phyloP scores from a whole-genome alignment of 805 yeast genomes.

The Ogataea degrootiae region DNA sequence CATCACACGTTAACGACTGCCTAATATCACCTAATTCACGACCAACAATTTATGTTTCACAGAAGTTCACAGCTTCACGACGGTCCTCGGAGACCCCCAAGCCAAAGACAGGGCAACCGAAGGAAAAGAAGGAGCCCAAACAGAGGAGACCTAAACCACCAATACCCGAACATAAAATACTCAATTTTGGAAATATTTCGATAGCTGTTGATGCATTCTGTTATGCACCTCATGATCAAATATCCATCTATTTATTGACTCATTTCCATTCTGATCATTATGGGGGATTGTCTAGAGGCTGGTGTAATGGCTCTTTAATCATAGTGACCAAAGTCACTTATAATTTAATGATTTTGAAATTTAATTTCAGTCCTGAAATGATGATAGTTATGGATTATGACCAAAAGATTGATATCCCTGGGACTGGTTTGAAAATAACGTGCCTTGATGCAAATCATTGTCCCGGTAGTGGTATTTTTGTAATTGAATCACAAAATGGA shows the following conservation, averaged over 20 bases:
- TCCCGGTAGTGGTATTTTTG: conserved; percentile 86
- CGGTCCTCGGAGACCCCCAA: neutral
- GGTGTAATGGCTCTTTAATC: conserved; percentile 63
- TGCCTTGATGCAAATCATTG: conserved; percentile 90
- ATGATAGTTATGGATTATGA: conserved; percentile 37
- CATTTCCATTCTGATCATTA: conserved; percentile 97
- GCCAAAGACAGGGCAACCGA: neutral
- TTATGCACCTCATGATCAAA: conserved; percentile 40
- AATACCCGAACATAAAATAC: conserved; percentile 52
- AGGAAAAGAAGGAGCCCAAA: neutral
- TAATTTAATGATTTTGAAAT: conserved; percentile 46
- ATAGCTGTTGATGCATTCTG: conserved; percentile 67
- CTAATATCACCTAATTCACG: conserved; percentile 24
- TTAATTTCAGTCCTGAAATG: conserved; percentile 45
- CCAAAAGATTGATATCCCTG: conserved; percentile 33
- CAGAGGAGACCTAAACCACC: conserved; percentile 28
- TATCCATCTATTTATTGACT: conserved; percentile 55
- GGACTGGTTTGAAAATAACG: conserved; percentile 47
- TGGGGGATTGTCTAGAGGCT: conserved; percentile 72
- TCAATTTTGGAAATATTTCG: conserved; percentile 36
- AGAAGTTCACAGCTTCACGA: neutral
- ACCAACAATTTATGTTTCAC: neutral
- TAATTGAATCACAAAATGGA: conserved; percentile 47
- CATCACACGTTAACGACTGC: conserved; percentile 54
- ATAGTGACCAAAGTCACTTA: conserved; percentile 73